Evolutionary conservation across 352 stramenopile genomes (phyloP), one percentile per base, ranked within the genome.

Genomic region (Phytophthora litchii): DNA sequence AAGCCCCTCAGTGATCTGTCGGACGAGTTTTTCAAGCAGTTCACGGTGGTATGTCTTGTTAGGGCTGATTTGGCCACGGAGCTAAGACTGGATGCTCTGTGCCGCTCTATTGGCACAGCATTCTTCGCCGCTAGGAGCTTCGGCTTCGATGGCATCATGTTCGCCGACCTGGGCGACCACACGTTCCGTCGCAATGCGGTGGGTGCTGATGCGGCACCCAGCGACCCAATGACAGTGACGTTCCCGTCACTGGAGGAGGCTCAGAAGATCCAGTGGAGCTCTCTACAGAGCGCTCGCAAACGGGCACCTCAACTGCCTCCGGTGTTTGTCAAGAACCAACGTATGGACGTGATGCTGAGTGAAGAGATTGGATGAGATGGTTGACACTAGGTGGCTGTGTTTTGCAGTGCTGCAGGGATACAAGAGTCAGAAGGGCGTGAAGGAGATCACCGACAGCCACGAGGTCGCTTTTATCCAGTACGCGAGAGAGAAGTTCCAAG

Each of bases 21-120:
- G 0, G 82, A 97, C 64, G 76, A 80, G 1, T 93, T 85, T 45
- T 92, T 98, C 60, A 56, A 83, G 64, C 56, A 91, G 38, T 98
- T 97, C 72, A 83, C 87, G 41, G 86, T 96, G 38, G 76, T 99
- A 14, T 91, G 78, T 47, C 41, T 92, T 17, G 57, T 94, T 13
- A 74, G 70, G 8, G 84, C 75, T 8, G 54, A 65, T 12, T 59
- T 84, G 21, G 21, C 67, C 19, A 45, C 60, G 11, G 77, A 93
- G 76, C 57, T 86, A 10, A 74, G 80, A 17, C 52, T 91, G 54
- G 70, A 95, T 45, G 68, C 67, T 3, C 45, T 92, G 32, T 92
- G 84, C 19, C 81, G 75, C 25, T 72, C 69, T 0, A 60, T 76
- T 20, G 60, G 60, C 46, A 83, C 85, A 29, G 81, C 79, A 5